Evolutionary conservation across 805 yeast species (phyloP), one percentile per base, ranked within the genome.

Genomic region (Metschnikowia vanudenii): DNA sequence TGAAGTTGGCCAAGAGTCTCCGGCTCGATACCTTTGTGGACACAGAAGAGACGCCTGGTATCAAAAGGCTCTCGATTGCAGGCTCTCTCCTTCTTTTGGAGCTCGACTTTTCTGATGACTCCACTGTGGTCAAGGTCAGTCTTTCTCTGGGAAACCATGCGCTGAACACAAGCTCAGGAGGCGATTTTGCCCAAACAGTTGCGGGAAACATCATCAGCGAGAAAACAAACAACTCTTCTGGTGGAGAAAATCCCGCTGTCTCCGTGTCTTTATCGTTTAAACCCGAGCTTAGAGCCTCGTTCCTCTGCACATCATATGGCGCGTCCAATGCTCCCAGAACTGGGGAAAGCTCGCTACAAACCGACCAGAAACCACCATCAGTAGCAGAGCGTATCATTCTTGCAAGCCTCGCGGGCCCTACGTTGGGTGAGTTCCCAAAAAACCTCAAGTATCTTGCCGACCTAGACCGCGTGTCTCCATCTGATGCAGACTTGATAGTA

Each of bases 1-100:
- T 69, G 49, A 63, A 64, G 36, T 58, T 72, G 30, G 72, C 76
- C 14, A 72, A 69, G 44, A 69, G 64, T 45, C 59, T 72, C 51
- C 64, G 61, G 38, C 57, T 72, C 9, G 77, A 72, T 46, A 72
- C 77, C 1, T 72, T 69, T 45, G 60, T 69, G 40, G 77, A 72
- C 49, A 62, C 65, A 28, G 66, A 68, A 39, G 47, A 30, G 33
- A 31, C 42, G 6, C 41, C 41, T 1, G 43, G 38, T 34, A 19
- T 39, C 13, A 43, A 39, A 29, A 56, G 75, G 43, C 58, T 72
- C 40, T 63, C 75, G 12, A 72, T 72, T 31, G 77, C 76, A 1
- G 76, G 76, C 9, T 61, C 72, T 2, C 58, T 64, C 16, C 65
- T 71, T 7, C 60, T 72, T 28, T 58, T 72, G 17, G 77, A 72